These are phyloP conservation scores for Hortiboletus campestris DNA, from an alignment of 768 basidiomycete genomes.

Conservation along the genomic window DNA sequence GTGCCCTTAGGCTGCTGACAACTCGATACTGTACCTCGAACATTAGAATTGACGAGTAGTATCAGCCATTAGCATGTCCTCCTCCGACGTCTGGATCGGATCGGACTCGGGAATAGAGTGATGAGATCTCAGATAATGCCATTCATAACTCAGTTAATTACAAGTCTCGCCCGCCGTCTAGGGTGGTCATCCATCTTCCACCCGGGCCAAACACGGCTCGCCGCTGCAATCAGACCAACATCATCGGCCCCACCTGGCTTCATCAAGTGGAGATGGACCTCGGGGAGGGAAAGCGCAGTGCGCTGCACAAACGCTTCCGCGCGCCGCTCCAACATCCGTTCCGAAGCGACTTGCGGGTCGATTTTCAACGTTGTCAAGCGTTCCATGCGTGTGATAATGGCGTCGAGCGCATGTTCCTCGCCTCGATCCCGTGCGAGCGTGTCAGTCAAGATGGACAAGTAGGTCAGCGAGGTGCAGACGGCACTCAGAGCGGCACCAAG, in stretches of 20 bases:
- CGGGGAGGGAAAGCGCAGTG: background rate
- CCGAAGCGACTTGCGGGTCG: background rate
- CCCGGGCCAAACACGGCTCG: slow-evolving; percentile 1
- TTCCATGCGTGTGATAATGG: background rate
- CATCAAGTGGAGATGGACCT: background rate
- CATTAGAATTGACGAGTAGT: background rate
- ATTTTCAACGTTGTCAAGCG: slow-evolving; percentile 1
- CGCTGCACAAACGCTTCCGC: background rate
- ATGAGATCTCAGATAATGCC: too few relatives aligned
- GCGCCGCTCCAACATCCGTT: slow-evolving; percentile 8
- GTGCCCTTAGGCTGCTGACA: background rate
- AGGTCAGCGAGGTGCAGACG: background rate
- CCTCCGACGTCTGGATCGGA: too few relatives aligned
- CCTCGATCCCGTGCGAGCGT: background rate
- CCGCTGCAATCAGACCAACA: background rate
- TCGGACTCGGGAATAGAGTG: too few relatives aligned
- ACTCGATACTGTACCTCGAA: background rate
- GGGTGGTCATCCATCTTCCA: slow-evolving; percentile 3
- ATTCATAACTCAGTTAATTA: too few relatives aligned
- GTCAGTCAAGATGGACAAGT: background rate
- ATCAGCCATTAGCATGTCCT: background rate
- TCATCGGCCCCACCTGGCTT: background rate
- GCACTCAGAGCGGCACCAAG: background rate
- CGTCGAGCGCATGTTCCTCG: slow-evolving; percentile 9
- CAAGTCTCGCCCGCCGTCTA: too few relatives aligned